Conservation (phyloP, 2,329 filamentous ascomycete genomes). For the Tolypocladium album region DNA sequence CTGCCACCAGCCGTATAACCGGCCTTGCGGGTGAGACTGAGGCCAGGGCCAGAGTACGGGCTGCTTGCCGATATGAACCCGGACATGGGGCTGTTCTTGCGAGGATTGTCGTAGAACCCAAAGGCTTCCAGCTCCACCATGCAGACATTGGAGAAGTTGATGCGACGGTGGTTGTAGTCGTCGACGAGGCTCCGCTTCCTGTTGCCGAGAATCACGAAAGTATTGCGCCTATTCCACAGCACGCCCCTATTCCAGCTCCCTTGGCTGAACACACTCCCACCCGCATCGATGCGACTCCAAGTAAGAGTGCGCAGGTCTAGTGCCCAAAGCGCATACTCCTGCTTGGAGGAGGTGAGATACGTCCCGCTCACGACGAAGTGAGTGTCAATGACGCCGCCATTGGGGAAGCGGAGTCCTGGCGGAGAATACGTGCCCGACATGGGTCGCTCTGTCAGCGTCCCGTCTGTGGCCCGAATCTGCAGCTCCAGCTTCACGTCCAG, state of each 20-base stretch:
- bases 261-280: conserved; percentile 86
- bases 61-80: conserved; percentile 76
- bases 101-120: conserved; percentile 91
- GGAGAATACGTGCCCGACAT: conserved; percentile 85
- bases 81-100: conserved; percentile 66
- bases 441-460: conserved; percentile 71
- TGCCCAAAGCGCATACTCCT: conserved; percentile 96
- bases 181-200: conserved; percentile 89
- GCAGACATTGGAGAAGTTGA: conserved; percentile 95
- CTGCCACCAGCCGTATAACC: conserved; percentile 65
- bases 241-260: conserved; percentile 97
- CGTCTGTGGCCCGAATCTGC: conserved; percentile 77
- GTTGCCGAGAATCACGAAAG: conserved; percentile 91
- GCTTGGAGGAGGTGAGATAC: conserved; percentile 93
- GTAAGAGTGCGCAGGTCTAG: conserved; percentile 78
- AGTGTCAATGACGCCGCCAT: conserved; percentile 88
- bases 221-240: conserved; percentile 85
- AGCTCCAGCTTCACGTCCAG: conserved; percentile 92
- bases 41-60: conserved; percentile 47
- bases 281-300: conserved; percentile 94
- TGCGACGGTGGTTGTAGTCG: conserved; percentile 94
- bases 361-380: conserved; percentile 97
- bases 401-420: conserved; percentile 87
- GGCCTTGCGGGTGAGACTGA: conserved; percentile 47
- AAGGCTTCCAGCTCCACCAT: conserved; percentile 96